Evolutionary conservation across 495 filamentous ascomycete species (phyloP).

Genomic region (Aspergillus affinis): DNA sequence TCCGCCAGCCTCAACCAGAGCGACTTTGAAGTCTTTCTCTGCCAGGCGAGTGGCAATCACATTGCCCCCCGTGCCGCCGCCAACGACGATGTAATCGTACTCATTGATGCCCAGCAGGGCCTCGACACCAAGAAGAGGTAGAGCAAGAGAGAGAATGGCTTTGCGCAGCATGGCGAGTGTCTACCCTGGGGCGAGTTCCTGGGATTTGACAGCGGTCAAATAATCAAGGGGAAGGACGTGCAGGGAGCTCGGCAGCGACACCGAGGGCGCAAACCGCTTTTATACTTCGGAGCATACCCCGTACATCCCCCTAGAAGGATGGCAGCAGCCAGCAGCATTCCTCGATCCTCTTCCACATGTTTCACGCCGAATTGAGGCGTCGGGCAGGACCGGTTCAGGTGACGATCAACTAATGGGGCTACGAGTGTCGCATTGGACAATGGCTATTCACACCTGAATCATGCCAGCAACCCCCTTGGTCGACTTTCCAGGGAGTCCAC

Average conservation of each 20-base stretch:
- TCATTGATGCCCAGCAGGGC: constrained; percentile 26
- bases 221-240: neutral
- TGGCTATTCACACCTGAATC: neutral
- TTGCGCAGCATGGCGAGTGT: neutral
- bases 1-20: constrained; percentile 56
- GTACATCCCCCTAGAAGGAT: neutral
- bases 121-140: constrained; percentile 19
- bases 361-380: neutral
- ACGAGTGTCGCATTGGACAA: neutral
- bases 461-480: neutral
- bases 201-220: neutral
- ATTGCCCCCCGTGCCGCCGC: constrained; percentile 53
- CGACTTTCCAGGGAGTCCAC: neutral
- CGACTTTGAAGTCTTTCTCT: constrained; percentile 34
- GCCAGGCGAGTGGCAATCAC: constrained; percentile 48
- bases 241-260: neutral
- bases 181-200: neutral
- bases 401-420: neutral
- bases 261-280: neutral
- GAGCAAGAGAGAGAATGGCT: neutral
- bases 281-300: neutral
- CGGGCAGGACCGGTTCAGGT: neutral
- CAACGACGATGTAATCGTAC: constrained; percentile 55
- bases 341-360: neutral
- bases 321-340: neutral